Percentiles rank a stretch among this genome's conserved stretches.
Conservation (phyloP, 768 basidiomycete genomes). For the Russula earlei region DNA sequence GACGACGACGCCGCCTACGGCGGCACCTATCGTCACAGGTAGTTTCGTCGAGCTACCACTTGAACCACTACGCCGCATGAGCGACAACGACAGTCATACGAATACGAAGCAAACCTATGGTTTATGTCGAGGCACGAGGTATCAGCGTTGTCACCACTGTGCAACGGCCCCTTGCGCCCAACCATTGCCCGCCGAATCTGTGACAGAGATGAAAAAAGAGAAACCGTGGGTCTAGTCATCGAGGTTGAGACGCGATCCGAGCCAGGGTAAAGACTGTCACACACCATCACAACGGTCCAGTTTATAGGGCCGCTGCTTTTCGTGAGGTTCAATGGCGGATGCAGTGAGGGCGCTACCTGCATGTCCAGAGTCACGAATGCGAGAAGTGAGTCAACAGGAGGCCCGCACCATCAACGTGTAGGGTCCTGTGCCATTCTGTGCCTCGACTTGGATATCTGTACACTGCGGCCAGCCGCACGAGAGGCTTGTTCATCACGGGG, state of each 20-base stretch:
- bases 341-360: slow-evolving; percentile 50
- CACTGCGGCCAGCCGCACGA: slow-evolving; percentile 32
- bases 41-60: neutral
- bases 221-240: slow-evolving; percentile 37
- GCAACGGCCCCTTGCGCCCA: slow-evolving; percentile 54
- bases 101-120: neutral
- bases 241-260: slow-evolving; percentile 18
- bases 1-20: slow-evolving; percentile 22
- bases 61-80: neutral
- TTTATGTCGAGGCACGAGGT: slow-evolving; percentile 34
- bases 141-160: slow-evolving; percentile 37
- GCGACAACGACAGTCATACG: neutral
- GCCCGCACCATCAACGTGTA: slow-evolving; percentile 45
- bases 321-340: slow-evolving; percentile 52
- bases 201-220: slow-evolving; percentile 48
- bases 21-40: slow-evolving; percentile 13
- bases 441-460: slow-evolving; percentile 43
- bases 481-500: neutral
- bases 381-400: neutral
- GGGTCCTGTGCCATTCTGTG: slow-evolving; percentile 50
- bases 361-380: neutral
- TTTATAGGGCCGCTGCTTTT: slow-evolving; percentile 37
- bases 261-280: neutral
- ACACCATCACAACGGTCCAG: slow-evolving; percentile 44
- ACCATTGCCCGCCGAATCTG: slow-evolving; percentile 38